Evolutionary conservation across 805 yeast genomes (phyloP).

Genomic region (Myxozyma monticola): DNA sequence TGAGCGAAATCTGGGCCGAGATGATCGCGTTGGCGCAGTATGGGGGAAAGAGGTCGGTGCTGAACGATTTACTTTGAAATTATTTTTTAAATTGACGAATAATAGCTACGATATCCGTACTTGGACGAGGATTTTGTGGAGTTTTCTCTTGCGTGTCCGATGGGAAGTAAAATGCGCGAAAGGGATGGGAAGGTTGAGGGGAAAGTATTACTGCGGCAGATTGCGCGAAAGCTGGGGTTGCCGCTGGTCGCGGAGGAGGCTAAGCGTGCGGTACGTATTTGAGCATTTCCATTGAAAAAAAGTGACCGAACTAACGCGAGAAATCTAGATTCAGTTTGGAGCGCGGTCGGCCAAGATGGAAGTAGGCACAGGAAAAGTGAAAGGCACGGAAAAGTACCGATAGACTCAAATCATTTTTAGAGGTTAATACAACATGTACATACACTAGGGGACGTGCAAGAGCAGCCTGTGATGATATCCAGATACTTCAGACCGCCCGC

Average conservation of each 20-base stretch:
- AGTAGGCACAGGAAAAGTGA: slow-evolving; percentile 68
- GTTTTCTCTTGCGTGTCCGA: slow-evolving; percentile 37
- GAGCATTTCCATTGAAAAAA: not conserved
- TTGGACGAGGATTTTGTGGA: slow-evolving; percentile 57
- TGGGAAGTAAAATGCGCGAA: slow-evolving; percentile 42
- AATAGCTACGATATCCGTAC: slow-evolving; percentile 22
- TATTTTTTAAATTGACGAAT: slow-evolving; percentile 65
- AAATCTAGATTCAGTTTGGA: slow-evolving; percentile 75
- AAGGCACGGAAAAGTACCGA: slow-evolving; percentile 64
- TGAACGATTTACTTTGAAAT: not conserved
- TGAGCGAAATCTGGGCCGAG: slow-evolving; percentile 81
- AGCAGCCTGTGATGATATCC: not conserved
- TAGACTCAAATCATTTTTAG: not conserved
- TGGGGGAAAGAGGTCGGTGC: slow-evolving; percentile 87
- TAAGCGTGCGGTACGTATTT: slow-evolving; percentile 62
- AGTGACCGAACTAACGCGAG: not conserved
- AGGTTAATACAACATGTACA: not conserved
- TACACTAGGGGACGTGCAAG: not conserved
- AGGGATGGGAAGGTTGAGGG: slow-evolving; percentile 41
- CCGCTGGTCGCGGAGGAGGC: slow-evolving; percentile 66
- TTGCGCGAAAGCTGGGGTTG: slow-evolving; percentile 55
- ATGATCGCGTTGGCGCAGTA: slow-evolving; percentile 79
- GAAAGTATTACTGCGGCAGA: slow-evolving; percentile 60
- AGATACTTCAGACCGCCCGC: not conserved
- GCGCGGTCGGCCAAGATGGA: slow-evolving; percentile 94